Conservation (phyloP, 2,329 filamentous ascomycete genomes). For the Reticulascus tulasneorum region DNA sequence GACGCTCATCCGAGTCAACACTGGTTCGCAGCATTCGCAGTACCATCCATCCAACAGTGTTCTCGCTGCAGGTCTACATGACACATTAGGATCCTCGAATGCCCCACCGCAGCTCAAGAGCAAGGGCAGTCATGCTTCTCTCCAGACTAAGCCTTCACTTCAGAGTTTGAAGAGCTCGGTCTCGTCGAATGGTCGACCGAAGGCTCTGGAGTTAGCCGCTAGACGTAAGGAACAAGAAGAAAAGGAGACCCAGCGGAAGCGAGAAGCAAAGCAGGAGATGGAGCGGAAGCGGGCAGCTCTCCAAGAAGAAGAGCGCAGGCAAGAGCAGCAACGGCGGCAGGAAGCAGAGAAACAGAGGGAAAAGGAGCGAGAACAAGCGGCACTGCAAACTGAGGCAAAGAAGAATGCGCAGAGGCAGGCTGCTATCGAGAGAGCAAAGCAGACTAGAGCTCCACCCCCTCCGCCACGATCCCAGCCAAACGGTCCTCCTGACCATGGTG, state of each 20-base stretch:
- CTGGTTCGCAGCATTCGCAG: conserved; percentile 57
- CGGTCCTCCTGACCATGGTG: conserved; percentile 42
- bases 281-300: conserved; percentile 69
- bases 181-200: conserved; percentile 62
- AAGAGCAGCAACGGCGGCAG: conserved; percentile 55
- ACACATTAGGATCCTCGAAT: conserved; percentile 40
- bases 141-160: conserved; percentile 54
- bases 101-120: conserved; percentile 46
- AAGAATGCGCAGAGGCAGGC: conserved; percentile 62
- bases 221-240: conserved; percentile 85
- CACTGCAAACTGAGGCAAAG: conserved; percentile 54
- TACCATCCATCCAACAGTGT: conserved; percentile 56
- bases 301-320: conserved; percentile 61
- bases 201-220: conserved; percentile 70
- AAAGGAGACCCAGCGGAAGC: conserved; percentile 71
- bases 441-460: conserved; percentile 59
- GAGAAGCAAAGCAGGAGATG: conserved; percentile 75
- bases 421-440: conserved; percentile 61
- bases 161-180: conserved; percentile 62
- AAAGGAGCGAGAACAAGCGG: conserved; percentile 55
- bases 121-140: conserved; percentile 64
- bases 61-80: conserved; percentile 55
- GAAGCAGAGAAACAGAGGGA: conserved; percentile 61
- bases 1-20: conserved; percentile 69
- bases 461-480: conserved; percentile 52